Evolutionary conservation across 1,284 basidiomycete genomes (phyloP).

Genomic region (Chondrostereum purpureum): DNA sequence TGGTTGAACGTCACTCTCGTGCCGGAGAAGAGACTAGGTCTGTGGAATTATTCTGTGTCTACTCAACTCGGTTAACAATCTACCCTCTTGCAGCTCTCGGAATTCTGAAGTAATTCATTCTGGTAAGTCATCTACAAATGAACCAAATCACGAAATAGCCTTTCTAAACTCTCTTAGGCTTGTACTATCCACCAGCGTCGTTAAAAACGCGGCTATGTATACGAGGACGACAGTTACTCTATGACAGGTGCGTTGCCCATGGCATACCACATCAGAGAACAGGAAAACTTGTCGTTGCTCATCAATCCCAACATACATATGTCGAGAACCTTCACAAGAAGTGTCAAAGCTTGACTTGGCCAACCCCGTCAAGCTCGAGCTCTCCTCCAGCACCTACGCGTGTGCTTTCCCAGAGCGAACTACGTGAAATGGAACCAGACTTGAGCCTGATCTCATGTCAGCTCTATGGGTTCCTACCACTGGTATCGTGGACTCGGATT

Average conservation of each 20-base stretch:
- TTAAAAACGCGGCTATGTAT: conserved; percentile 87
- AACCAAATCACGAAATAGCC: too few species aligned
- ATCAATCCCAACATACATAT: conserved; percentile 58
- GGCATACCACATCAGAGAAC: conserved; percentile 68
- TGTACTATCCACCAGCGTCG: conserved; percentile 81
- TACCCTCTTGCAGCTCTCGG: conserved; percentile 73
- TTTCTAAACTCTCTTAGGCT: conserved; percentile 40
- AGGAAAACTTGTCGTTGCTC: conserved; percentile 86
- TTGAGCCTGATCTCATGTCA: conserved; percentile 64
- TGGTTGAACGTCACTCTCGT: conserved; percentile 75
- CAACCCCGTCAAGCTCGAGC: conserved; percentile 25
- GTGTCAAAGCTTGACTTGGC: conserved; percentile 47
- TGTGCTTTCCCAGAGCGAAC: conserved; percentile 69
- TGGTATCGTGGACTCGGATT: conserved; percentile 88
- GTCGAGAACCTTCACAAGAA: conserved; percentile 66
- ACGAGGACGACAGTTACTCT: conserved; percentile 81
- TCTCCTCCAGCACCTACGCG: conserved; percentile 51
- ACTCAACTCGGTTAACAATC: neutral
- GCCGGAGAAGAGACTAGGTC: conserved; percentile 85
- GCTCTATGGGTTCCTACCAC: conserved; percentile 85
- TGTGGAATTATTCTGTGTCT: conserved; percentile 4
- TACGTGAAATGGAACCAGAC: conserved; percentile 76
- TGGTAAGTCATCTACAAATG: conserved; percentile 42
- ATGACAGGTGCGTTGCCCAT: conserved; percentile 65
- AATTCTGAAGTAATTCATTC: conserved; percentile 97